Base-by-base conservation (phyloP, 1,284 basidiomycete species). In the Schizophyllum amplum region DNA sequence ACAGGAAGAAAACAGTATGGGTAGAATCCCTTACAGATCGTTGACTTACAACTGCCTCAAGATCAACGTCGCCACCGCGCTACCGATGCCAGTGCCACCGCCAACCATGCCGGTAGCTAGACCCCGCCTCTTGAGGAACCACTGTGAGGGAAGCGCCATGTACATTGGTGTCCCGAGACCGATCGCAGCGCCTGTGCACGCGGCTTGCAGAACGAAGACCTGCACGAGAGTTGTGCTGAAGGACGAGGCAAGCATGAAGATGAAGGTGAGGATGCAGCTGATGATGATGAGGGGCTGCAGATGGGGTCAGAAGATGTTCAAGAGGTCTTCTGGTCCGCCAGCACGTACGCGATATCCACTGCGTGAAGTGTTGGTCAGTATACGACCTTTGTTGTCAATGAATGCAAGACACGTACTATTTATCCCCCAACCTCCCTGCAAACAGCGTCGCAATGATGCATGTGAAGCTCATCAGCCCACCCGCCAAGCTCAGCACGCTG, bases 51-150 rank as follows among this genome's bases (percentile, higher is more conserved):
- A 42, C 24, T 57, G 55, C 26, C 66, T 61, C n/a, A 67, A 59
- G 27, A 65, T 54, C 46, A 67, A 59, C 6, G 62, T 63, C 23
- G 55, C 60, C 42, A 63, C 49, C 20, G 60, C 66, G 21, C 61
- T 64, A 1, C 66, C 66, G 22, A 66, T 60, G 1, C 66, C 65
- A 21, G 64, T 59, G 21, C 66, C 66, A 13, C 60, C 57, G 27
- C 66, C 63, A 22, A 64, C 66, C 24, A 67, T 63, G 5, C 66
- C 66, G 11, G 66, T 65, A 13, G 66, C 64, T 17, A 67, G 55
- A 0, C 64, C 66, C 22, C 66, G 61, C 22, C 26, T 56, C 33
- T 60, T 58, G 23, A 58, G 57, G 51, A 67, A 67, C 66, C 66
- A 67, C 24, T 66, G 66, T 4, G 66, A 64, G 5, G 64, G 62